Conservation (phyloP, 164 flowering plant genomes). For the Piper longum region DNA sequence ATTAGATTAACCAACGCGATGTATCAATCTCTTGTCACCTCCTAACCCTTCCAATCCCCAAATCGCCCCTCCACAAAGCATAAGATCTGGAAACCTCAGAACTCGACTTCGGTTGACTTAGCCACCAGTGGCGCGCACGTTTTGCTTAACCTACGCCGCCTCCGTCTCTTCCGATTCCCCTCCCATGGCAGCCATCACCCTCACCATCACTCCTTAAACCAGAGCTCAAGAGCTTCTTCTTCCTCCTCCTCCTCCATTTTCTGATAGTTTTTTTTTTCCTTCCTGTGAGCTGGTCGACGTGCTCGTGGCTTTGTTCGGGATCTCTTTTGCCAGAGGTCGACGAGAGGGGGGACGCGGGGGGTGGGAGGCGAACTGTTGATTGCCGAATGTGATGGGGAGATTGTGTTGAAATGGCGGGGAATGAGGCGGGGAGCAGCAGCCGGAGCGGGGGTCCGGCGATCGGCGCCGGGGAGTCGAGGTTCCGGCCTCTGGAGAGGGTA, state of each 20-base stretch:
- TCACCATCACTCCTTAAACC: too few species aligned
- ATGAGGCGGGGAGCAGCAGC: slow-evolving; percentile 11
- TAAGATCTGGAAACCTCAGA: not conserved
- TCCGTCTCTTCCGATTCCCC: not conserved
- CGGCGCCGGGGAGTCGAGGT: slow-evolving; percentile 14
- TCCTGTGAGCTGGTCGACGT: not conserved
- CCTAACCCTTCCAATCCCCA: too few species aligned
- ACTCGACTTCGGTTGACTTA: not conserved
- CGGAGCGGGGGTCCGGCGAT: slow-evolving; percentile 16
- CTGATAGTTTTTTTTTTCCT: too few species aligned
- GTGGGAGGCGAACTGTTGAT: not conserved
- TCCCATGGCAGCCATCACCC: not conserved
- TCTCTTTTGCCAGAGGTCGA: not conserved
- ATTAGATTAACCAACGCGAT: too few species aligned
- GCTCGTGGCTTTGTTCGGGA: not conserved
- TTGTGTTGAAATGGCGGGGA: slow-evolving; percentile 14
- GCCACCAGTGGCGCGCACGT: not conserved
- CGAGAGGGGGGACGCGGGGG: not conserved
- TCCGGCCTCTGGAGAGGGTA: slow-evolving; percentile 16
- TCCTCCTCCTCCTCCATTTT: too few species aligned
- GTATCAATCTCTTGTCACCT: not conserved
- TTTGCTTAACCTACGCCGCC: not conserved
- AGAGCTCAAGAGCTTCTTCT: not conserved
- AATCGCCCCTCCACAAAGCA: not conserved
- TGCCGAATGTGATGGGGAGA: slow-evolving; percentile 11